Evolutionary conservation across 164 flowering plant species (phyloP).

Genomic region (Akebia trifoliata): DNA sequence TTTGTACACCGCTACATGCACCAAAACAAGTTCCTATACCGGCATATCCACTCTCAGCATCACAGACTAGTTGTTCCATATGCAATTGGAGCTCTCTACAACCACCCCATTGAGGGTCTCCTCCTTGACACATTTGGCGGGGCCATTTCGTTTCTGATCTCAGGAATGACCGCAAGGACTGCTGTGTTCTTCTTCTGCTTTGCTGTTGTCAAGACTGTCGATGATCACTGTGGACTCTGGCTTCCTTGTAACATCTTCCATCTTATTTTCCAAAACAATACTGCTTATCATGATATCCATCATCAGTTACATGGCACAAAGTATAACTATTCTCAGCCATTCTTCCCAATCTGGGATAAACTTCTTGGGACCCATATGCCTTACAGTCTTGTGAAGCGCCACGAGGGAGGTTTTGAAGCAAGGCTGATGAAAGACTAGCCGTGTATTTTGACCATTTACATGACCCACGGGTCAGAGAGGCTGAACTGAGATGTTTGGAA

Average conservation of each 20-base stretch:
- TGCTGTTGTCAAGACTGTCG: slow-evolving; percentile 68
- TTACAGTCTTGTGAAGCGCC: slow-evolving; percentile 45
- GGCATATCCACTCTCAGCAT: slow-evolving; percentile 76
- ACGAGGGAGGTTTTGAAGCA: slow-evolving; percentile 72
- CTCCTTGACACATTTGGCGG: slow-evolving; percentile 81
- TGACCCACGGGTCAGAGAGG: too few relatives aligned
- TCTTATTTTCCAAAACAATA: slow-evolving; percentile 59
- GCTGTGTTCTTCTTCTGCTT: slow-evolving; percentile 72
- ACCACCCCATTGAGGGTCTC: slow-evolving; percentile 82
- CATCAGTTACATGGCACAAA: slow-evolving; percentile 71
- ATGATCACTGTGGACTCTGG: slow-evolving; percentile 91
- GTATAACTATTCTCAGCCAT: slow-evolving; percentile 74
- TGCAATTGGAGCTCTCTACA: slow-evolving; percentile 79
- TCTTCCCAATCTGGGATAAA: slow-evolving; percentile 69
- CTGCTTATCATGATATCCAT: slow-evolving; percentile 80
- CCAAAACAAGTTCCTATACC: slow-evolving; percentile 69
- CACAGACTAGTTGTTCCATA: slow-evolving; percentile 76
- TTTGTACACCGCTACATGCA: slow-evolving; percentile 85
- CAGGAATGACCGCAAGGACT: slow-evolving; percentile 80
- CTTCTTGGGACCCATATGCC: slow-evolving; percentile 77
- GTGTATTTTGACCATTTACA: too few relatives aligned
- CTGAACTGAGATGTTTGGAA: too few relatives aligned
- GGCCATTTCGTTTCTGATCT: slow-evolving; percentile 61
- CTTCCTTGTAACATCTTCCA: slow-evolving; percentile 78
- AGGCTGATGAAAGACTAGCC: slow-evolving; percentile 42